Percentiles rank a stretch among this genome's conserved stretches.
phyloP scores from a whole-genome alignment of 495 filamentous ascomycete species.

The Penicillium robsamsonii region DNA sequence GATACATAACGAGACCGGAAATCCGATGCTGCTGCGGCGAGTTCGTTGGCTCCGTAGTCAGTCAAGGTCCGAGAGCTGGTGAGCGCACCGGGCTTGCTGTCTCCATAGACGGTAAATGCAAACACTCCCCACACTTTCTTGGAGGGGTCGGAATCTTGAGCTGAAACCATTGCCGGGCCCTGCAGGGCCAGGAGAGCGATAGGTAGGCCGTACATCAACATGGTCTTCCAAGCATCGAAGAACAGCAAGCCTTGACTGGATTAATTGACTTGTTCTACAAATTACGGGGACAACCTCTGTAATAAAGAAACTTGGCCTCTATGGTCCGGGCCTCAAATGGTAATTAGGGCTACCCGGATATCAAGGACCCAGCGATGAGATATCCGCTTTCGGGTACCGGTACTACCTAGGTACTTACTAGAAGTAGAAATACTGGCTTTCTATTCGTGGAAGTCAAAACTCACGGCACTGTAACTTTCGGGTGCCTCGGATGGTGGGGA shows the following conservation, averaged over 20 bases:
- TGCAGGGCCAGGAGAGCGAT: constrained; percentile 18
- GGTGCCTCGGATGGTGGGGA: constrained; percentile 8
- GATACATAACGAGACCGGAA: constrained; percentile 61
- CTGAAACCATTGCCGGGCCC: constrained; percentile 17
- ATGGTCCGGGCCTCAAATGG: constrained; percentile 20
- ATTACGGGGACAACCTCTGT: background rate
- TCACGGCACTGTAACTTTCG: constrained; percentile 14
- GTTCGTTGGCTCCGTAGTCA: constrained; percentile 64
- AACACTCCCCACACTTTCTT: constrained; percentile 67
- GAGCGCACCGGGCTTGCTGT: constrained; percentile 62
- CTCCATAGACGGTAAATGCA: constrained; percentile 71
- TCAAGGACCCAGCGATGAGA: constrained; percentile 8
- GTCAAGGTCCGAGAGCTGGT: constrained; percentile 51
- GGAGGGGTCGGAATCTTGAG: constrained; percentile 21
- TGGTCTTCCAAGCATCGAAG: background rate
- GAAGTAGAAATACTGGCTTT: background rate
- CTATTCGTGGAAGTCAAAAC: constrained; percentile 2
- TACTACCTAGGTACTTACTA: background rate
- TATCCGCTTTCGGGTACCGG: constrained; percentile 19
- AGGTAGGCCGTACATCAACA: constrained; percentile 18
- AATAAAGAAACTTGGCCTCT: constrained; percentile 6
- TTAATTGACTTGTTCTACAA: background rate
- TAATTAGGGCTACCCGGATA: constrained; percentile 10
- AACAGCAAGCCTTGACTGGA: background rate
- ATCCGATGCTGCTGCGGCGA: constrained; percentile 57